These are phyloP conservation scores for Clathrospora elynae DNA, from an alignment of 2,329 filamentous ascomycete genomes.

Conservation along the genomic window DNA sequence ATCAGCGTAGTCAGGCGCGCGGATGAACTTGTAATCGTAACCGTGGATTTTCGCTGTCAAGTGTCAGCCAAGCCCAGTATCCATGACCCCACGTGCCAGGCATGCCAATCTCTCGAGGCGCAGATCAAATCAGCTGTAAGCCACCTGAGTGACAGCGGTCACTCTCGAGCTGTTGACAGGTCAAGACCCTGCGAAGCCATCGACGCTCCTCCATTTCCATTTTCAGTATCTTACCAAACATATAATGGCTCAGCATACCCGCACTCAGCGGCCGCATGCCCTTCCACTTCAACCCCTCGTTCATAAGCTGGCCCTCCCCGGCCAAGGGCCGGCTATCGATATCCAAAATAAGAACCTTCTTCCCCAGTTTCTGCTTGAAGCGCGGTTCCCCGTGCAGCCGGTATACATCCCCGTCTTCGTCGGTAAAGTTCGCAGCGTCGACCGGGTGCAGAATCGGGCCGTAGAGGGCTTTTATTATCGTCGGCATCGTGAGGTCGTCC, in stretches of 20 bases:
- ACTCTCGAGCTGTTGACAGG: too few relatives aligned
- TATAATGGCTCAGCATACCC: constrained; percentile 49
- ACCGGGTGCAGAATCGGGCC: constrained; percentile 44
- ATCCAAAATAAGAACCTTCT: constrained; percentile 46
- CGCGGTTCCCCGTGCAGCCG: constrained; percentile 37
- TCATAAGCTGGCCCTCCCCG: constrained; percentile 45
- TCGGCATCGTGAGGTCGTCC: constrained; percentile 41
- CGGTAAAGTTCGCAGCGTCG: constrained; percentile 45
- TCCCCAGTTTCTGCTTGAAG: constrained; percentile 45
- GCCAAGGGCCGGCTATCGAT: constrained; percentile 47
- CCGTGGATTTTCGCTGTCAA: constrained; percentile 54
- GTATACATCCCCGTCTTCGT: constrained; percentile 46
- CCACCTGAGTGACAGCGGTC: too few relatives aligned
- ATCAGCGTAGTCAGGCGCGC: constrained; percentile 49
- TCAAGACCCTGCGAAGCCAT: too few relatives aligned
- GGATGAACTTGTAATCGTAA: constrained; percentile 57
- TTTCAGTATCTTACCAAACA: constrained; percentile 34
- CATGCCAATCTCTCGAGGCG: neutral
- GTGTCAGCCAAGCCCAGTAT: constrained; percentile 15
- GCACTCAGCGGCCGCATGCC: constrained; percentile 45
- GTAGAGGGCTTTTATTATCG: constrained; percentile 48
- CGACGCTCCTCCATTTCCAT: neutral
- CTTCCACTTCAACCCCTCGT: constrained; percentile 45
- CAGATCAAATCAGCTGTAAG: too few relatives aligned
- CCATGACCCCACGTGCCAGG: neutral